These are phyloP conservation scores for Penicillium robsamsonii DNA, from an alignment of 495 filamentous ascomycete species.

Conservation along the genomic window DNA sequence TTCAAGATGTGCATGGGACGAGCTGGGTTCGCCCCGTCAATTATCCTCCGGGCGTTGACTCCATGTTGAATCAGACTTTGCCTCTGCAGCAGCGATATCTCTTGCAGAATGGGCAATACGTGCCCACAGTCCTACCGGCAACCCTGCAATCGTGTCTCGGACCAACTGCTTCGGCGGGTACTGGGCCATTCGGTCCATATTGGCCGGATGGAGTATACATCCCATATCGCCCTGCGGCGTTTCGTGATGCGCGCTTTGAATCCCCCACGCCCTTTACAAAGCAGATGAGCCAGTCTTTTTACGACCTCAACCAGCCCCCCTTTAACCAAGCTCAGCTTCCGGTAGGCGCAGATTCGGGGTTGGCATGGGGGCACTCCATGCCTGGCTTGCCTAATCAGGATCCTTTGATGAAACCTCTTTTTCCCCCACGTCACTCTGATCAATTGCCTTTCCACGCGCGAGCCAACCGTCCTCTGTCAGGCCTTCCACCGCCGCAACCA, in stretches of 20 bases:
- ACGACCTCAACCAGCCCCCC: constrained; percentile 30
- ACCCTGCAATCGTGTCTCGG: constrained; percentile 67
- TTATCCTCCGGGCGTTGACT: constrained; percentile 47
- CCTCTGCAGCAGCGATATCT: constrained; percentile 43
- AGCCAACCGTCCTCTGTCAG: constrained; percentile 18
- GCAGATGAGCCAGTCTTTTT: constrained; percentile 23
- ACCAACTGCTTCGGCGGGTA: constrained; percentile 71
- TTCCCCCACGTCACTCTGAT: constrained; percentile 45
- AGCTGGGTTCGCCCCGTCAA: constrained; percentile 48
- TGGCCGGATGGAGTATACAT: constrained; percentile 77
- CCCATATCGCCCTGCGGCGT: constrained; percentile 67
- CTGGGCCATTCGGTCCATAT: constrained; percentile 68
- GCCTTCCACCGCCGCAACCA: constrained; percentile 13
- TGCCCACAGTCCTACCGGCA: constrained; percentile 69
- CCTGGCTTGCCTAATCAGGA: constrained; percentile 29
- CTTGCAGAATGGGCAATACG: constrained; percentile 47
- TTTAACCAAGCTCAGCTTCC: constrained; percentile 32
- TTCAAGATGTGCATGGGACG: constrained; percentile 37
- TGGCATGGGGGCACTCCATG: constrained; percentile 36
- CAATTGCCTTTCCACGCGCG: constrained; percentile 42
- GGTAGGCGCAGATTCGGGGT: constrained; percentile 23
- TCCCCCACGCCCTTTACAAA: constrained; percentile 24
- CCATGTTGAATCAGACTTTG: constrained; percentile 49
- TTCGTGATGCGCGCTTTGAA: constrained; percentile 58
- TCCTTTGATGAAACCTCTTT: constrained; percentile 34